Conservation (phyloP, 352 stramenopile species). For the Globisporangium middletonii region DNA sequence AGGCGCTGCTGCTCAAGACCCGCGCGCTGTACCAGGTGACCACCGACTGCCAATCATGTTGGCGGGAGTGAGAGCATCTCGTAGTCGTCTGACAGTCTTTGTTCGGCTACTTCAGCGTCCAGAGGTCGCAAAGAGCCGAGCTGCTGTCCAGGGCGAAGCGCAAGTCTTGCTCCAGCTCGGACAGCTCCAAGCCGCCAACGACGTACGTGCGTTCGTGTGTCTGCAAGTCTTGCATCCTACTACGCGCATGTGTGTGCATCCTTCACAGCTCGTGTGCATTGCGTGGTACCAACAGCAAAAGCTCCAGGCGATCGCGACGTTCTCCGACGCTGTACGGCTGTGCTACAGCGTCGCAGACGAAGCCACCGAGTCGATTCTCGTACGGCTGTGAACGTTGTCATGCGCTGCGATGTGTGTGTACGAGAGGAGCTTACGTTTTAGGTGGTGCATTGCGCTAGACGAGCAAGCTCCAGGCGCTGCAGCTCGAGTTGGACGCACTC, state of each 20-base stretch:
- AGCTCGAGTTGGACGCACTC: conserved; percentile 23
- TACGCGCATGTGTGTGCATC: too few relatives aligned
- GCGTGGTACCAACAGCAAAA: conserved; percentile 16
- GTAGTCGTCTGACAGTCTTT: too few relatives aligned
- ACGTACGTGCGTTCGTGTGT: conserved; percentile 13
- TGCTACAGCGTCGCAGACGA: conserved; percentile 43
- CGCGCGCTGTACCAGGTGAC: conserved; percentile 32
- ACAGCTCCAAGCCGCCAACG: conserved; percentile 24
- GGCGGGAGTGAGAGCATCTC: too few relatives aligned
- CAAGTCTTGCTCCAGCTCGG: conserved; percentile 41
- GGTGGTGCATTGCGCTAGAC: conserved; percentile 17
- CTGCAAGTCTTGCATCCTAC: too few relatives aligned
- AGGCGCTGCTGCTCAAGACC: conserved; percentile 15
- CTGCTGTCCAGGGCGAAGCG: conserved; percentile 31
- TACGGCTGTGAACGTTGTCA: conserved; percentile 3
- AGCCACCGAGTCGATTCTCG: conserved; percentile 34
- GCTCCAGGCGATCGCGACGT: conserved; percentile 22
- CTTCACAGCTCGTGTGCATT: background rate
- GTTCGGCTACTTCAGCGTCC: conserved; percentile 15
- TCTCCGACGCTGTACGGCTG: conserved; percentile 35
- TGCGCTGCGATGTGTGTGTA: background rate
- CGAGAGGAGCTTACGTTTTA: background rate
- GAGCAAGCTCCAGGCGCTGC: conserved; percentile 31
- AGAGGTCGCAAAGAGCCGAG: conserved; percentile 22
- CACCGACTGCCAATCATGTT: background rate